Conservation (phyloP, 495 filamentous ascomycete species). For the Talaromyces trachyspermus region DNA sequence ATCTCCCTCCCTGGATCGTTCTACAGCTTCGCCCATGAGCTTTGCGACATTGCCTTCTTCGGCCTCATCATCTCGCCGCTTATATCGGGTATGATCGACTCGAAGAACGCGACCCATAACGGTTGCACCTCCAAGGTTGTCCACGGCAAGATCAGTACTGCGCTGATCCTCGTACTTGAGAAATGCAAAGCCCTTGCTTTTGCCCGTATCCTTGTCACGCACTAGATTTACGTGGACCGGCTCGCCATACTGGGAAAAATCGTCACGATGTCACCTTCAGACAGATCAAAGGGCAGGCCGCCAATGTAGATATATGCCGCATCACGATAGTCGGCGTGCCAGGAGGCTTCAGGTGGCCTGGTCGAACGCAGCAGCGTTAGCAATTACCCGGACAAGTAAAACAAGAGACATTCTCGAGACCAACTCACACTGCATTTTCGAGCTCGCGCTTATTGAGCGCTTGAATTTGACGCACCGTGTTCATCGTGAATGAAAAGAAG, state of each 20-base stretch:
- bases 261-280: slow-evolving; percentile 90
- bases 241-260: slow-evolving; percentile 98
- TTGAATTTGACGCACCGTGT: slow-evolving; percentile 84
- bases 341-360: slow-evolving; percentile 77
- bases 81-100: slow-evolving; percentile 91
- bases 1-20: slow-evolving; percentile 5
- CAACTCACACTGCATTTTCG: slow-evolving; percentile 67
- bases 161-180: slow-evolving; percentile 98
- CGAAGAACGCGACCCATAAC: slow-evolving; percentile 74
- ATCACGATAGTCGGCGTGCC: slow-evolving; percentile 96
- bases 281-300: slow-evolving; percentile 86
- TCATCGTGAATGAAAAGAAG: slow-evolving; percentile 49
- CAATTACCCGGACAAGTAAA: slow-evolving; percentile 13
- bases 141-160: slow-evolving; percentile 89
- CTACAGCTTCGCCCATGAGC: slow-evolving; percentile 24
- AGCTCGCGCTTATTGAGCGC: slow-evolving; percentile 93
- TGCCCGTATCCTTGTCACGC: slow-evolving; percentile 93
- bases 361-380: slow-evolving; percentile 9
- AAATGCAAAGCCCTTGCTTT: slow-evolving; percentile 87
- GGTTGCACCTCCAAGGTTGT: slow-evolving; percentile 83
- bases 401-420: background rate
- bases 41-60: slow-evolving; percentile 49
- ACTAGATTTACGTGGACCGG: slow-evolving; percentile 83
- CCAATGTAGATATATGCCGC: slow-evolving; percentile 96
- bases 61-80: slow-evolving; percentile 79